phyloP scores from a whole-genome alignment of 495 filamentous ascomycete species.

The Glutinoglossum americanum region DNA sequence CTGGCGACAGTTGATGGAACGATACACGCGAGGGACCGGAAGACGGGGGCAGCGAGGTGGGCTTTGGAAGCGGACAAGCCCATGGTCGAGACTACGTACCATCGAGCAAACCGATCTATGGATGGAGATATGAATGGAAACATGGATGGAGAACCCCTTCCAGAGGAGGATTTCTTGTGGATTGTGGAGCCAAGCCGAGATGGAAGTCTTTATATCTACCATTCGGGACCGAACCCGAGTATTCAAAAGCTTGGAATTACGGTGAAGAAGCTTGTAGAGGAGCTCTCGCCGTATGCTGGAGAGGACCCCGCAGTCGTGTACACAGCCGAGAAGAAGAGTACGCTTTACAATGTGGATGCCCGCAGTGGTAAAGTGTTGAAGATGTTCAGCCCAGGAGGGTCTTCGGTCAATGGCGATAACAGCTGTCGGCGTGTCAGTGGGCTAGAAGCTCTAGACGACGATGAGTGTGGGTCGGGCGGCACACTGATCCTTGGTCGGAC shows the following conservation, averaged over 20 bases:
- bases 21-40: conserved; percentile 78
- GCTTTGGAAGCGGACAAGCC: conserved; percentile 60
- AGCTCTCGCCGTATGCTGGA: conserved; percentile 42
- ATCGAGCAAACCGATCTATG: conserved; percentile 44
- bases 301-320: conserved; percentile 51
- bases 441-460: conserved; percentile 33
- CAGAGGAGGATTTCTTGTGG: conserved; percentile 77
- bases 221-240: conserved; percentile 35
- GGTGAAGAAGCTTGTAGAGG: conserved; percentile 57
- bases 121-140: too few relatives aligned
- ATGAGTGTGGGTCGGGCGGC: conserved; percentile 51
- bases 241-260: conserved; percentile 44
- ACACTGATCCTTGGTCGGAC: conserved; percentile 62
- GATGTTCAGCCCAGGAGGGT: conserved; percentile 37
- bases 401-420: conserved; percentile 25
- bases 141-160: conserved; percentile 26
- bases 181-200: conserved; percentile 83
- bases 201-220: conserved; percentile 77
- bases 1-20: conserved; percentile 97
- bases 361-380: conserved; percentile 52
- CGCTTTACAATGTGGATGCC: conserved; percentile 66
- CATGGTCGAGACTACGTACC: conserved; percentile 76
- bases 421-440: conserved; percentile 38
- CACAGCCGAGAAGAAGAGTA: conserved; percentile 62
- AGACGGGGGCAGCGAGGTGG: conserved; percentile 67